Conservation (phyloP, 2,329 filamentous ascomycete genomes). For the Sporothrix luriei region DNA sequence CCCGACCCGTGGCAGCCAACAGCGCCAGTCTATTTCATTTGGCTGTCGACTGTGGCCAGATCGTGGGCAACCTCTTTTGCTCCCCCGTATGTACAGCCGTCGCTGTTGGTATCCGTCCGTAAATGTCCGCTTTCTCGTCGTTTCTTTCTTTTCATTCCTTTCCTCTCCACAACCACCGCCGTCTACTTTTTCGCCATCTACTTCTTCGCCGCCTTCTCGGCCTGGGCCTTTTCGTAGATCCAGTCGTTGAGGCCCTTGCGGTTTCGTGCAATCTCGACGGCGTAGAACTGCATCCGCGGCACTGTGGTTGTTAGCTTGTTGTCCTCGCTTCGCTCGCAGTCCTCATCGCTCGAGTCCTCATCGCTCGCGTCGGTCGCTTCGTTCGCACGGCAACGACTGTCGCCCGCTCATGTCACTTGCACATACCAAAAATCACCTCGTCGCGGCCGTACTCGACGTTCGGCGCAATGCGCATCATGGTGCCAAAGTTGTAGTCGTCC, state of each 20-base stretch:
- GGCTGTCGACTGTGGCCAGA: background rate
- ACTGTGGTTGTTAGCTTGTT: conserved; percentile 44
- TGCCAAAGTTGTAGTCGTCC: conserved; percentile 98
- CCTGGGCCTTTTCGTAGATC: conserved; percentile 84
- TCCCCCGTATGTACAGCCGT: background rate
- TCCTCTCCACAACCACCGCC: no score
- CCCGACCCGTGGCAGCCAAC: background rate
- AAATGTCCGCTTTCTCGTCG: background rate
- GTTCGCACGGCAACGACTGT: no score
- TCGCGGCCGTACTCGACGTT: conserved; percentile 84
- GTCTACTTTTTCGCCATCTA: background rate
- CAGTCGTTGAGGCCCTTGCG: conserved; percentile 90
- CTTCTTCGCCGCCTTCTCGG: conserved; percentile 49
- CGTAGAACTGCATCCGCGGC: conserved; percentile 61
- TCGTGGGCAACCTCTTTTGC: background rate
- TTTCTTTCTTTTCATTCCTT: background rate
- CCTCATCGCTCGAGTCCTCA: no score
- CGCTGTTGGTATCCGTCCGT: background rate
- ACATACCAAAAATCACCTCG: conserved; percentile 89
- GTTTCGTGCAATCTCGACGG: conserved; percentile 64
- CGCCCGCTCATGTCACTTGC: background rate
- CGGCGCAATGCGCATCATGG: conserved; percentile 78
- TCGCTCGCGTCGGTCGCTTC: background rate
- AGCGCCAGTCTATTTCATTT: background rate
- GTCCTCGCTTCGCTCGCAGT: background rate